A percentile compares a stretch with the other conserved stretches of the same genome.
phyloP scores from a whole-genome alignment of 2,329 filamentous ascomycete genomes.

The Ophiostoma perfectum region DNA sequence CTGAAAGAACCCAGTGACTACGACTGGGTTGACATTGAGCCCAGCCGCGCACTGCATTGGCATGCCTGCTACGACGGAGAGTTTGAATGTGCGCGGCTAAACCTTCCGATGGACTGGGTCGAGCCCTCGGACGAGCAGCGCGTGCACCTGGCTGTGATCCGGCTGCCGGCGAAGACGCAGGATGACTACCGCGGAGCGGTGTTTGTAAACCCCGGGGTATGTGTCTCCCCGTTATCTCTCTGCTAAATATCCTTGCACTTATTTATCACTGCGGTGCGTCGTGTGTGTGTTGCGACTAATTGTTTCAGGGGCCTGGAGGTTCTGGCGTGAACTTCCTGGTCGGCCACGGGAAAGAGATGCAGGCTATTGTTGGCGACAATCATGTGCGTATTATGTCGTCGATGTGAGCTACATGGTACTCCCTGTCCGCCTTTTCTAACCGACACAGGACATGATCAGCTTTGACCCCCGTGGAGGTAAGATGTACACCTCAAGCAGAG shows the following conservation, averaged over 20 bases:
- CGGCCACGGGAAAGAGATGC: neutral
- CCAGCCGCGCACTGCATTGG: constrained; percentile 35
- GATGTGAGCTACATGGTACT: too few species aligned
- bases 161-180: constrained; percentile 33
- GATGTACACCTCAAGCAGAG: constrained; percentile 15
- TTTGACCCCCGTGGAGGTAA: constrained; percentile 47
- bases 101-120: constrained; percentile 40
- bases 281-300: too few species aligned
- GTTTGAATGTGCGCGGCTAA: constrained; percentile 37
- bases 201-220: constrained; percentile 37
- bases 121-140: constrained; percentile 33
- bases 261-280: too few species aligned
- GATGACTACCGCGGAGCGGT: constrained; percentile 33
- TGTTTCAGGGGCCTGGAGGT: constrained; percentile 41
- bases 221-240: too few species aligned
- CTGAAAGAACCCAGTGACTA: too few species aligned
- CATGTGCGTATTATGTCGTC: too few species aligned
- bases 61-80: constrained; percentile 34
- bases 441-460: constrained; percentile 41
- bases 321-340: constrained; percentile 35
- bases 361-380: neutral
- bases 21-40: constrained; percentile 26
- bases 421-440: too few species aligned
- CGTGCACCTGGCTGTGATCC: constrained; percentile 37
- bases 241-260: too few species aligned